Percentiles rank a stretch among this genome's conserved stretches.
Evolutionary conservation across 768 basidiomycete species (phyloP).

Genomic region (Kwoniella shandongensis): DNA sequence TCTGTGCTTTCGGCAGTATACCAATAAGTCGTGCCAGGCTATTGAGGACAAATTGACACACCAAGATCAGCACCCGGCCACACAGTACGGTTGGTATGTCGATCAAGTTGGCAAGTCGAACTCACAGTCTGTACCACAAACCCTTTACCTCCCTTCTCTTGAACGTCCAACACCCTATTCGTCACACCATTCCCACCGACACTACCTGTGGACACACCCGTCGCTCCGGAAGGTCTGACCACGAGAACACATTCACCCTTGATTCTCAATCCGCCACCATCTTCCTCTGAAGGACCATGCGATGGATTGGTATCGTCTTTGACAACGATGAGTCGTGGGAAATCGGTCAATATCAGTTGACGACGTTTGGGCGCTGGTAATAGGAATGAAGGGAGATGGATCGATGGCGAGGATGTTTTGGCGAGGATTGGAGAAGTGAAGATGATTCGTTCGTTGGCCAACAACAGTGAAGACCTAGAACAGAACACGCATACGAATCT

Average conservation of each 20-base stretch:
- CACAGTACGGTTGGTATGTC: too few relatives aligned
- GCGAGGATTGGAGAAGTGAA: constrained; percentile 36
- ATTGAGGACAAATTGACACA: neutral
- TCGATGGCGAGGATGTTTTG: constrained; percentile 27
- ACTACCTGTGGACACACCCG: constrained; percentile 1
- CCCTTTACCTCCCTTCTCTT: constrained; percentile 37
- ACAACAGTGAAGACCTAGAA: constrained; percentile 35
- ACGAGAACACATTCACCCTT: constrained; percentile 48
- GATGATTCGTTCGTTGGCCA: constrained; percentile 43
- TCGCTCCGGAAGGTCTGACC: constrained; percentile 16
- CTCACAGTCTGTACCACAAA: constrained; percentile 49
- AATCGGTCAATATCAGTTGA: constrained; percentile 42
- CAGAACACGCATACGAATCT: neutral
- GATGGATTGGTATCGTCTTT: constrained; percentile 39
- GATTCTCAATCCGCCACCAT: constrained; percentile 25
- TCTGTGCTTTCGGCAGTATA: constrained; percentile 33
- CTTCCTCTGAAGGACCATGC: neutral
- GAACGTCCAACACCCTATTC: constrained; percentile 33
- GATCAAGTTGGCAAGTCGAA: neutral
- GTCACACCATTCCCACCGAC: constrained; percentile 10
- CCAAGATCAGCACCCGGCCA: neutral
- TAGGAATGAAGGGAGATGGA: constrained; percentile 43
- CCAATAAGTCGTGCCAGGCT: constrained; percentile 22
- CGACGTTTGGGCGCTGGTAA: constrained; percentile 37
- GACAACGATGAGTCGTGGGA: constrained; percentile 48